Conservation (phyloP, 768 basidiomycete genomes). For the Tylopilus vinaceipallidus region DNA sequence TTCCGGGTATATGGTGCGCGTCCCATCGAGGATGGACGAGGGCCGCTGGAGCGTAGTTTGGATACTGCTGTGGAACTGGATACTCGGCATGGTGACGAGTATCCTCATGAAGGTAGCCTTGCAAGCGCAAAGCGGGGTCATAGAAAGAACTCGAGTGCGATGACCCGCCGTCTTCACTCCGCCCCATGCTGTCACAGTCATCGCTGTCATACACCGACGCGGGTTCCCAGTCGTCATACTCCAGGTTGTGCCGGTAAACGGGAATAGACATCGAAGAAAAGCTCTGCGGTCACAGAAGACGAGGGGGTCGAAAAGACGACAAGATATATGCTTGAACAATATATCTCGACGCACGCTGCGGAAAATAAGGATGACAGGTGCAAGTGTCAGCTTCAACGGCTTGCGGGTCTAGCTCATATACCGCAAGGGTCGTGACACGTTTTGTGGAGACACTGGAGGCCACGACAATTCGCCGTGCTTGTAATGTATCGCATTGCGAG, state of each 20-base stretch:
- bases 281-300: not conserved
- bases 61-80: slow-evolving; percentile 16
- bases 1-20: slow-evolving; percentile 1
- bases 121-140: slow-evolving; percentile 8
- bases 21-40: slow-evolving; percentile 12
- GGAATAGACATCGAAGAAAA: slow-evolving; percentile 22
- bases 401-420: slow-evolving; percentile 20
- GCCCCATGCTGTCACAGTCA: slow-evolving; percentile 25
- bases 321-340: not conserved
- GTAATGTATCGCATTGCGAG: slow-evolving; percentile 12
- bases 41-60: slow-evolving; percentile 4
- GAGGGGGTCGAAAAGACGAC: not conserved
- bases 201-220: slow-evolving; percentile 30
- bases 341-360: slow-evolving; percentile 4
- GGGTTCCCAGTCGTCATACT: slow-evolving; percentile 29
- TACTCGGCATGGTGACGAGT: slow-evolving; percentile 12
- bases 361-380: not conserved
- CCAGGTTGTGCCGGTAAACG: slow-evolving; percentile 25
- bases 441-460: slow-evolving; percentile 21
- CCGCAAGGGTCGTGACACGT: slow-evolving; percentile 25
- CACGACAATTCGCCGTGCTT: slow-evolving; percentile 24
- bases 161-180: slow-evolving; percentile 20
- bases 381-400: slow-evolving; percentile 3
- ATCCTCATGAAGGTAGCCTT: slow-evolving; percentile 3
- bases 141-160: slow-evolving; percentile 4